phyloP scores from a whole-genome alignment of 164 flowering plant species.

The Aristolochia fimbriata region DNA sequence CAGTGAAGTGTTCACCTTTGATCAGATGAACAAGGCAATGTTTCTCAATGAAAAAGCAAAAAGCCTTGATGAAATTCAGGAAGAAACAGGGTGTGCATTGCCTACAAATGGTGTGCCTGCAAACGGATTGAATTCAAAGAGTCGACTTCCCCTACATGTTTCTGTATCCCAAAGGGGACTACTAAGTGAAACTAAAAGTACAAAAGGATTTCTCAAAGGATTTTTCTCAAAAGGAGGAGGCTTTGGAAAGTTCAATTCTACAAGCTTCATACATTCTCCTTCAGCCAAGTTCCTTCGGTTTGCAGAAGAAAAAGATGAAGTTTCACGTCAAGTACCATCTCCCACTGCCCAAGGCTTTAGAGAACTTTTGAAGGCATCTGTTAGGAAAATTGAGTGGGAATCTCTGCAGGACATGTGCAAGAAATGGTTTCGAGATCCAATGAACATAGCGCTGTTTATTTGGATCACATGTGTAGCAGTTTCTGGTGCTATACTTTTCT shows the following conservation, averaged over 20 bases:
- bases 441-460: constrained; percentile 67
- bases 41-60: constrained; percentile 10
- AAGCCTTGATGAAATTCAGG: constrained; percentile 7
- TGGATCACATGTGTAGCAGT: constrained; percentile 72
- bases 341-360: constrained; percentile 25
- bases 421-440: constrained; percentile 69
- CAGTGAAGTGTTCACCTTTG: no score
- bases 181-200: constrained; percentile 6
- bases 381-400: constrained; percentile 46
- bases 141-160: constrained; percentile 8
- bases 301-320: constrained; percentile 47
- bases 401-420: constrained; percentile 34
- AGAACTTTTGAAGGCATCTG: constrained; percentile 36
- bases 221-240: constrained; percentile 10
- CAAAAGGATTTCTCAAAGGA: constrained; percentile 6
- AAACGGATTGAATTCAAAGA: constrained; percentile 7
- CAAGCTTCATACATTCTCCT: constrained; percentile 25
- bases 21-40: constrained; percentile 8
- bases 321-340: constrained; percentile 52
- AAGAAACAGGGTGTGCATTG: constrained; percentile 7
- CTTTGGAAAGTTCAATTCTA: constrained; percentile 25
- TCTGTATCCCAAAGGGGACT: constrained; percentile 20
- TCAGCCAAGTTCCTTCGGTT: constrained; percentile 47
- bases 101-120: constrained; percentile 4
- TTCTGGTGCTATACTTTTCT: constrained; percentile 75